Evolutionary conservation across 768 basidiomycete species (phyloP), one percentile per base, ranked within the genome.

Genomic region (Leccinum boreale): DNA sequence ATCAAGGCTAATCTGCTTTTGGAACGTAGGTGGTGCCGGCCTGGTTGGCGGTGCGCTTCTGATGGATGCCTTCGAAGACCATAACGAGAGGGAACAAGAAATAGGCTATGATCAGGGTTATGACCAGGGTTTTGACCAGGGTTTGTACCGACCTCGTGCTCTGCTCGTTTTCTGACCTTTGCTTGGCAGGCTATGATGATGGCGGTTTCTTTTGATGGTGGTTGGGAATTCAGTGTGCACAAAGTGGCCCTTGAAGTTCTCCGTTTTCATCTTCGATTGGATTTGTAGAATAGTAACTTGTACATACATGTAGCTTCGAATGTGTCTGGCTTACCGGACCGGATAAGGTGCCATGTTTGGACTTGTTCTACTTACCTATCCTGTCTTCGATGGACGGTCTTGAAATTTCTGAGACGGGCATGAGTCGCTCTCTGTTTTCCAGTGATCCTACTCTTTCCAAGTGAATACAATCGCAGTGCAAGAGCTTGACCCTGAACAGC

Each of bases 41-140:
- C 67, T 89, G n/a, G 66, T 86, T n/a, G 87, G 82, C 39, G 89
- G 88, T 57, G 73, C 74, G 3, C 68, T 89, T 46, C 64, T 89
- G 39, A 79, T 65, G 35, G 76, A 84, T 47, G 82, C 79, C 0
- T 58, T 84, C 29, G 84, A 84, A 47, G 69, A 72, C 58, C 73
- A 78, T 49, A 50, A 79, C 31, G 75, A 76, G 0, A 15, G 44
- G 17, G 73, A 69, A 39, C 67, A 70, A 46, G 60, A 74, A 7
- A 24, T 65, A 2, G 76, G 68, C 0, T 80, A 66, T 49, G 64
- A 79, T 0, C 60, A 75, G 33, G 78, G 79, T 74, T 31, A 42
- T 19, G n/a, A 79, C 0, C 60, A 75, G n/a, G 76, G 69, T 0
- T 80, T 65, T 49, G 64, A 78, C 0, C 60, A 75, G 29, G 78